Evolutionary conservation across 2,329 filamentous ascomycete species (phyloP).

Genomic region (Botrytis byssoidea): DNA sequence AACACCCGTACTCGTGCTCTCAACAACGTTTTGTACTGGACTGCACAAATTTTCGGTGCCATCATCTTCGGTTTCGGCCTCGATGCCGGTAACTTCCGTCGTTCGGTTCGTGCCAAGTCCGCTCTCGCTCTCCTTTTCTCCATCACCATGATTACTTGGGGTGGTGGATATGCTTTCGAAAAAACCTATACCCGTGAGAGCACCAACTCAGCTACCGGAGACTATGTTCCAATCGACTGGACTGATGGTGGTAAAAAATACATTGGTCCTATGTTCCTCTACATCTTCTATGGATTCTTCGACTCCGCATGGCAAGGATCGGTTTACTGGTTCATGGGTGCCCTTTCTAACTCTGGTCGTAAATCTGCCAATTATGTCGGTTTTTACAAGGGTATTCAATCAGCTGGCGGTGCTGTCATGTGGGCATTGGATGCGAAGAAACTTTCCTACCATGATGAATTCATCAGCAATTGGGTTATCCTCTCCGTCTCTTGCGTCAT

Average conservation of each 20-base stretch:
- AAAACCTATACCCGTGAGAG: slow-evolving; percentile 54
- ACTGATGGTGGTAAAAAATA: slow-evolving; percentile 56
- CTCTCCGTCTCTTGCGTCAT: slow-evolving; percentile 71
- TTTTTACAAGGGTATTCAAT: slow-evolving; percentile 88
- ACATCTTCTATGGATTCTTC: slow-evolving; percentile 87
- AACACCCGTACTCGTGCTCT: slow-evolving; percentile 72
- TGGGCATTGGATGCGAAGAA: slow-evolving; percentile 66
- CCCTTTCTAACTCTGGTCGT: slow-evolving; percentile 87
- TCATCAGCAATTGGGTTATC: slow-evolving; percentile 74
- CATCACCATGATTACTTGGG: slow-evolving; percentile 78
- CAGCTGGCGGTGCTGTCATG: slow-evolving; percentile 76
- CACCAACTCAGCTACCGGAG: slow-evolving; percentile 19
- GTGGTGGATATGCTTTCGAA: slow-evolving; percentile 78
- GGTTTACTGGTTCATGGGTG: slow-evolving; percentile 95
- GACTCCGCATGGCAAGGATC: slow-evolving; percentile 89
- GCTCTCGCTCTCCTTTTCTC: slow-evolving; percentile 61
- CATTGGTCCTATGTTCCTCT: slow-evolving; percentile 79
- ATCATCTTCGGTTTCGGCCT: slow-evolving; percentile 69
- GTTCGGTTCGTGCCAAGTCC: slow-evolving; percentile 65
- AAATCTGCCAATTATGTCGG: slow-evolving; percentile 90
- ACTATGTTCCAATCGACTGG: slow-evolving; percentile 56
- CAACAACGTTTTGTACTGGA: slow-evolving; percentile 78
- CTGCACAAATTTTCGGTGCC: slow-evolving; percentile 75
- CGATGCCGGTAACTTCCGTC: slow-evolving; percentile 58
- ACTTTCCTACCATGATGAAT: slow-evolving; percentile 67